These are phyloP conservation scores for Rhinocladiella similis DNA, from an alignment of 2,329 filamentous ascomycete genomes.

Conservation along the genomic window DNA sequence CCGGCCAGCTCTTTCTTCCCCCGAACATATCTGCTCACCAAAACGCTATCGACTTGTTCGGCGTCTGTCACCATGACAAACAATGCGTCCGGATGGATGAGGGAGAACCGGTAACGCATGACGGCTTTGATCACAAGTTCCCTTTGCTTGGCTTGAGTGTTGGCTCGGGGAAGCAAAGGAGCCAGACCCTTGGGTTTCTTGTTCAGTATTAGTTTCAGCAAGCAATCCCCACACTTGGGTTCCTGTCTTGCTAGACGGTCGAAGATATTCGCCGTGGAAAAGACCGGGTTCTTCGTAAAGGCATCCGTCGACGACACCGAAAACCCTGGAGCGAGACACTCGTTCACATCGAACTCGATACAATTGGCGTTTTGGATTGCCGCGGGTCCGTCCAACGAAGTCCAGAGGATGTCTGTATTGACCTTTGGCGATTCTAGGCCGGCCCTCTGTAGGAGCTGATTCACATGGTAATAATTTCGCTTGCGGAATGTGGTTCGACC, in stretches of 20 bases:
- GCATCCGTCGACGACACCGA: conserved; percentile 15
- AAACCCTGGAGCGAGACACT: conserved; percentile 21
- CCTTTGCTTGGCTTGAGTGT: conserved; percentile 11
- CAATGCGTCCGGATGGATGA: conserved; percentile 19
- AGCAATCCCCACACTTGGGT: conserved; percentile 22
- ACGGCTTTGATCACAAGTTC: conserved; percentile 23
- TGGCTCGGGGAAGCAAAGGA: conserved; percentile 16
- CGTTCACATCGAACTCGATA: conserved; percentile 21
- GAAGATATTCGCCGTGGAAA: conserved; percentile 17
- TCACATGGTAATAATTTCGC: conserved; percentile 23
- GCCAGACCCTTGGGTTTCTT: conserved; percentile 13
- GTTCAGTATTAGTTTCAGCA: conserved; percentile 21
- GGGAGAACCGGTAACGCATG: conserved; percentile 20
- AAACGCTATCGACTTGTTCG: conserved; percentile 20
- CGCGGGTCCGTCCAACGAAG: conserved; percentile 20
- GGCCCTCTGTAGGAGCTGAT: conserved; percentile 18
- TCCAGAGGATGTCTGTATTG: conserved; percentile 23
- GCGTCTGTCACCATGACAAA: conserved; percentile 26
- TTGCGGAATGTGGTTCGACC: conserved; percentile 17
- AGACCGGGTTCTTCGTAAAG: conserved; percentile 16
- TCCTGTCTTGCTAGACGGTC: conserved; percentile 18
- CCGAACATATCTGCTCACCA: conserved; percentile 15
- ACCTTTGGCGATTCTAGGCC: conserved; percentile 19
- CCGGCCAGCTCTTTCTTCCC: conserved; percentile 18
- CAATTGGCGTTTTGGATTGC: conserved; percentile 21